A percentile compares a stretch with the other conserved stretches of the same genome.
Conservation (phyloP, 139 green algal genomes). For the Monoraphidium neglectum region DNA sequence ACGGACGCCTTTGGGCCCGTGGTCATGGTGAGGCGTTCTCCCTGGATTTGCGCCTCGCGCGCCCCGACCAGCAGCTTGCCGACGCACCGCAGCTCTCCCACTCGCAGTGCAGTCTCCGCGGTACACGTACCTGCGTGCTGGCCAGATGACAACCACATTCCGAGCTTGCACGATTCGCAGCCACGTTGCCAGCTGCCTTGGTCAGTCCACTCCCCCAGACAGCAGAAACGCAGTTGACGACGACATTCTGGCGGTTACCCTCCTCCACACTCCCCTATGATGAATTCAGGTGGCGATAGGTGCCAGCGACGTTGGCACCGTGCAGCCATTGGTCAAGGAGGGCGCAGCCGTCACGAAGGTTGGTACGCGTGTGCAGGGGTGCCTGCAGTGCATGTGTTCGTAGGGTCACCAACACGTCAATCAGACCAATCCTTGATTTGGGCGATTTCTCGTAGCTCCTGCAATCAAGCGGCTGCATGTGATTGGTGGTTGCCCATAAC, state of each 20-base stretch:
- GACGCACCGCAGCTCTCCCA: neutral
- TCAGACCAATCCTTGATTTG: too few relatives aligned
- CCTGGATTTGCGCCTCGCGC: neutral
- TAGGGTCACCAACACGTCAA: too few relatives aligned
- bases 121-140: neutral
- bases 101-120: neutral
- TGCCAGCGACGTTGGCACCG: slow-evolving; percentile 35
- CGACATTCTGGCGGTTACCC: too few relatives aligned
- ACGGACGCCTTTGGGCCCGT: slow-evolving; percentile 32
- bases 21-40: slow-evolving; percentile 18
- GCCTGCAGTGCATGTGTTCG: too few relatives aligned
- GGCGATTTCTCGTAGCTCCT: too few relatives aligned
- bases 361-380: too few relatives aligned
- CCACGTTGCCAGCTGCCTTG: too few relatives aligned
- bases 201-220: too few relatives aligned
- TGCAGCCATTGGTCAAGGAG: slow-evolving; percentile 23
- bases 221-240: too few relatives aligned
- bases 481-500: too few relatives aligned
- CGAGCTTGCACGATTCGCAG: neutral
- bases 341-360: slow-evolving; percentile 29
- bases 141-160: neutral
- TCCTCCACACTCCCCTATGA: neutral
- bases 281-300: slow-evolving; percentile 34
- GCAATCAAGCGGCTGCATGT: too few relatives aligned
- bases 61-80: neutral